Percentiles rank a stretch among this genome's conserved stretches.
phyloP scores from a whole-genome alignment of 768 basidiomycete genomes.

The Krasilnikovozyma curviuscula region DNA sequence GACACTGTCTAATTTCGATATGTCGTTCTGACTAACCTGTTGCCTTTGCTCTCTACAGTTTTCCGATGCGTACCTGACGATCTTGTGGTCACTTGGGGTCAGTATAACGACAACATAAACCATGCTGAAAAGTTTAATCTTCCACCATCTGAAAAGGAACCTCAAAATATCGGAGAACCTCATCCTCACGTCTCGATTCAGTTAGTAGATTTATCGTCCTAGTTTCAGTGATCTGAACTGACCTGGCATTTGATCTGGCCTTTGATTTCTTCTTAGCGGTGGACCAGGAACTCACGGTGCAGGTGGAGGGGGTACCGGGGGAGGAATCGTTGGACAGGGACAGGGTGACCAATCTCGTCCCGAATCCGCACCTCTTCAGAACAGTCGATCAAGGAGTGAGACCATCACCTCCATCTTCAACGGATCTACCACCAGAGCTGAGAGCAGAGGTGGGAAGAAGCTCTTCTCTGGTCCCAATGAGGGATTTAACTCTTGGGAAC shows the following conservation, averaged over 20 bases:
- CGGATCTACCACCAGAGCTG: constrained; percentile 25
- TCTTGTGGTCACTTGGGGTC: constrained; percentile 81
- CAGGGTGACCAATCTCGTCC: background rate
- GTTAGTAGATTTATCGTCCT: no score
- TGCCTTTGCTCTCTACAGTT: constrained; percentile 90
- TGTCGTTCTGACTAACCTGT: constrained; percentile 28
- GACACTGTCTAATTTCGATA: background rate
- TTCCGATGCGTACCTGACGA: constrained; percentile 91
- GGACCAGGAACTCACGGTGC: constrained; percentile 26
- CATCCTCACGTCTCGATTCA: constrained; percentile 22
- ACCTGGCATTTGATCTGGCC: no score
- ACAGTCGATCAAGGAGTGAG: background rate
- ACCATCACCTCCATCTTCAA: background rate
- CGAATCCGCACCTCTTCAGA: background rate
- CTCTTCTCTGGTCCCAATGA: constrained; percentile 32
- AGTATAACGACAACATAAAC: constrained; percentile 29
- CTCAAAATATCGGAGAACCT: constrained; percentile 18
- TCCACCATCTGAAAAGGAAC: constrained; percentile 21
- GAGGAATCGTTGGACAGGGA: constrained; percentile 25
- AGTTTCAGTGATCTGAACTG: no score
- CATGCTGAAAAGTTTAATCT: constrained; percentile 27
- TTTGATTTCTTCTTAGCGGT: no score
- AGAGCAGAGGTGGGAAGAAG: background rate
- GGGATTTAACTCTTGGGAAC: constrained; percentile 62
- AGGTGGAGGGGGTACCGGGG: constrained; percentile 28